phyloP scores from a whole-genome alignment of 805 yeast genomes.

The Hanseniaspora guilliermondii region DNA sequence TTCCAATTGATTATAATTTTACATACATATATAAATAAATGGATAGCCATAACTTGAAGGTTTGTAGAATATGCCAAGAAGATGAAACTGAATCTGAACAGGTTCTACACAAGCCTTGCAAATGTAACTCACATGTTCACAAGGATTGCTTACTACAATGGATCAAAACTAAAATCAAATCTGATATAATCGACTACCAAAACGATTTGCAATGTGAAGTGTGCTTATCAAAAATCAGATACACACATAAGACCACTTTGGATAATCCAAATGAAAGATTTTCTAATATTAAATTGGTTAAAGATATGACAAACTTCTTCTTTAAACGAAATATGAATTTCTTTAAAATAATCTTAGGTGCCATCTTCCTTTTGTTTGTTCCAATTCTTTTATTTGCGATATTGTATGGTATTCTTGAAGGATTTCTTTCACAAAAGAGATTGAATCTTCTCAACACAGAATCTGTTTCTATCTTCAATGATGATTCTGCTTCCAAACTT shows the following conservation, averaged over 20 bases:
- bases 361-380: neutral
- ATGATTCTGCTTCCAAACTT: too few species aligned
- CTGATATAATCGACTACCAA: slow-evolving; percentile 8
- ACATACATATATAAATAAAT: neutral
- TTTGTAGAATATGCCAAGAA: slow-evolving; percentile 12
- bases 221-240: slow-evolving; percentile 1
- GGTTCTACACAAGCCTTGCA: slow-evolving; percentile 5
- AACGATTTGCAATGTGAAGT: slow-evolving; percentile 11
- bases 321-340: neutral
- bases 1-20: too few species aligned
- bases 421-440: neutral
- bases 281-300: neutral
- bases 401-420: neutral
- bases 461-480: neutral
- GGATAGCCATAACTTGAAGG: neutral
- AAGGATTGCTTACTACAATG: slow-evolving; percentile 5
- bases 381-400: neutral
- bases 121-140: slow-evolving; percentile 9
- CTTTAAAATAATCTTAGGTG: neutral
- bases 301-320: neutral
- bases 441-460: neutral
- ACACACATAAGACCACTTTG: neutral
- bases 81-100: slow-evolving; percentile 3
- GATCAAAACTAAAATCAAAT: slow-evolving; percentile 6
- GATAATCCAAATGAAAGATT: neutral